These are phyloP conservation scores for Stachybotrys chlorohalonatus DNA, from an alignment of 2,329 filamentous ascomycete genomes.

Conservation along the genomic window DNA sequence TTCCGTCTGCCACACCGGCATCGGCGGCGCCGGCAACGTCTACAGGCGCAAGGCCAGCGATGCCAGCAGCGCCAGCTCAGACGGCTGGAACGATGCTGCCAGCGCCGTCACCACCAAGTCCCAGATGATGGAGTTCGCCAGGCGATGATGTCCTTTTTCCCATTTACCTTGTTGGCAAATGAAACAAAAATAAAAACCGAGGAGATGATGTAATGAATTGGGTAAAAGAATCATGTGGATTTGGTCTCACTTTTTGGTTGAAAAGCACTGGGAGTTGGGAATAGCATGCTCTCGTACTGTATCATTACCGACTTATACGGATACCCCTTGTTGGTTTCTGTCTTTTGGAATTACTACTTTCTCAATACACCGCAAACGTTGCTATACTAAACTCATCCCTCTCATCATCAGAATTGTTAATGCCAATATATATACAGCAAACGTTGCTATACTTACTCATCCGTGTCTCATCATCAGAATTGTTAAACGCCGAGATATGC, in stretches of 20 bases:
- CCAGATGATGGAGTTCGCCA: slow-evolving; percentile 16
- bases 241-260: not conserved
- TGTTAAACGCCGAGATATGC: too few species aligned
- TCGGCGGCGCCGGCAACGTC: slow-evolving; percentile 55
- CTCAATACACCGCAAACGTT: too few species aligned
- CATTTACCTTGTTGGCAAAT: too few species aligned
- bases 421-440: too few species aligned
- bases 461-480: too few species aligned
- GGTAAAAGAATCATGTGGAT: too few species aligned
- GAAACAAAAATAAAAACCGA: too few species aligned
- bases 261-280: not conserved
- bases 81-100: slow-evolving; percentile 9
- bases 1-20: slow-evolving; percentile 52
- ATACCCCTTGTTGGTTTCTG: not conserved
- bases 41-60: slow-evolving; percentile 43
- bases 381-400: too few species aligned
- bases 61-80: slow-evolving; percentile 15
- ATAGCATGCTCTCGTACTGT: not conserved
- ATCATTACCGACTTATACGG: not conserved
- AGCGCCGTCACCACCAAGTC: slow-evolving; percentile 21
- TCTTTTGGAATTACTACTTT: not conserved
- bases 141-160: not conserved
- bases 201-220: too few species aligned
- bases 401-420: too few species aligned
- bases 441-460: too few species aligned